Evolutionary conservation across 2,329 filamentous ascomycete genomes (phyloP), one percentile per base, ranked within the genome.

Genomic region (Corinectria fuckeliana): DNA sequence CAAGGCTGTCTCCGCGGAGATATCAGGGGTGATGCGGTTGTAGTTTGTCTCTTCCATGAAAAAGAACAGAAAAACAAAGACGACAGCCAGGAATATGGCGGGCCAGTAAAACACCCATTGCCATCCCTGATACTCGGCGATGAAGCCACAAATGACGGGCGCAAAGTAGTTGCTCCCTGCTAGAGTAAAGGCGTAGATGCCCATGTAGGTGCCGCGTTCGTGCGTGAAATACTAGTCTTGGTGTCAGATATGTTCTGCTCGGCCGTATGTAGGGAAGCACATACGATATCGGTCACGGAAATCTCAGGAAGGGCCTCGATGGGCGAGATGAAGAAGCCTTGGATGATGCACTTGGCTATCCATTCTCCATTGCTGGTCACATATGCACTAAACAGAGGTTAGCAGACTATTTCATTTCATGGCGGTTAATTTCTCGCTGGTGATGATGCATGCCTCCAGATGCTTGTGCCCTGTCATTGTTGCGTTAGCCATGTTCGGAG

Each of bases 31-130:
- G 4, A 39, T 23, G 2, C 81, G 75, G 41, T 78, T 72, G 63
- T 87, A 88, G 13, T 81, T 80, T 6, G 84, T 85, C 68, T 88
- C 85, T 62, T 88, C 85, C 60, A 86, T 83, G 65, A 88, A 83
- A 58, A 88, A 74, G 67, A 87, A 85, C 0, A 80, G 57, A 30
- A 80, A 75, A 0, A 78, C 38, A 11, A 74, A 74, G 4, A 71
- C 72, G 0, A 63, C 71, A 1, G 64, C 76, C 48, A 74, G 72
- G 54, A 80, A 77, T 28, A 80, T 75, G 3, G 73, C 72, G 4
- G 76, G 74, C 69, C 77, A 77, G 69, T 78, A 80, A 64, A 81
- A 79, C 3, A 78, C 76, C 77, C 78, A 79, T 52, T 71, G 68
- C 67, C 75, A 79, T 10, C 77, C 77, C 52, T 77, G 67, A 4